phyloP scores from a whole-genome alignment of 2,329 filamentous ascomycete genomes.

The Magnaporthiopsis rhizophila region DNA sequence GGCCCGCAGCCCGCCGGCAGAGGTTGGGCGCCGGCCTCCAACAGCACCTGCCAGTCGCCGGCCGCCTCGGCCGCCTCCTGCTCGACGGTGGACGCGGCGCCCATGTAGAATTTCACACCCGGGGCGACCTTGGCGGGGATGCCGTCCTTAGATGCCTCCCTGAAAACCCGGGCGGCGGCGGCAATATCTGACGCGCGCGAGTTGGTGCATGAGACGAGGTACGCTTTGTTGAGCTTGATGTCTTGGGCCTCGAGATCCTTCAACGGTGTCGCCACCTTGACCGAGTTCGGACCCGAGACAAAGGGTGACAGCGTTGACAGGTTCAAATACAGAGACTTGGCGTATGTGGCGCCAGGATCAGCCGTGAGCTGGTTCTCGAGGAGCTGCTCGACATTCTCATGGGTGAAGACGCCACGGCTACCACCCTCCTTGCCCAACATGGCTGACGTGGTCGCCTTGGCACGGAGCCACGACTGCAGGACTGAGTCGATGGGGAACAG shows the following conservation, averaged over 20 bases:
- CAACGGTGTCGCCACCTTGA: conserved; percentile 78
- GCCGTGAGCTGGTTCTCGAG: conserved; percentile 58
- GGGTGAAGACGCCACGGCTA: conserved; percentile 51
- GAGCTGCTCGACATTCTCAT: conserved; percentile 65
- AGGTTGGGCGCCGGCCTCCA: conserved; percentile 68
- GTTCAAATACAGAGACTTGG: conserved; percentile 75
- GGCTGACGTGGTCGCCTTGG: conserved; percentile 65
- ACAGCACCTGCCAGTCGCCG: conserved; percentile 77
- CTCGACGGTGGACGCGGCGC: conserved; percentile 73
- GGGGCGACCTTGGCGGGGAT: conserved; percentile 61
- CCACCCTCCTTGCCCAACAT: conserved; percentile 44
- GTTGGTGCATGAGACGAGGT: conserved; percentile 88
- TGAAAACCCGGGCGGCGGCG: conserved; percentile 78
- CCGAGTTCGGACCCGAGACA: conserved; percentile 81
- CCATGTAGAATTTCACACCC: conserved; percentile 80
- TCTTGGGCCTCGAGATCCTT: conserved; percentile 62
- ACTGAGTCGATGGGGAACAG: conserved; percentile 70
- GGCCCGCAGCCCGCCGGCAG: conserved; percentile 71
- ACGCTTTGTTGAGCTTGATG: conserved; percentile 76
- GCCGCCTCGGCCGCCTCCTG: conserved; percentile 69
- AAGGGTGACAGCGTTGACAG: conserved; percentile 78
- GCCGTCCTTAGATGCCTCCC: conserved; percentile 61
- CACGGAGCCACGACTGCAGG: conserved; percentile 65
- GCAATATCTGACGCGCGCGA: conserved; percentile 71
- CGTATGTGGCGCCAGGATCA: conserved; percentile 71